Evolutionary conservation across 768 basidiomycete species (phyloP).

Genomic region (Termitomyces sp.): DNA sequence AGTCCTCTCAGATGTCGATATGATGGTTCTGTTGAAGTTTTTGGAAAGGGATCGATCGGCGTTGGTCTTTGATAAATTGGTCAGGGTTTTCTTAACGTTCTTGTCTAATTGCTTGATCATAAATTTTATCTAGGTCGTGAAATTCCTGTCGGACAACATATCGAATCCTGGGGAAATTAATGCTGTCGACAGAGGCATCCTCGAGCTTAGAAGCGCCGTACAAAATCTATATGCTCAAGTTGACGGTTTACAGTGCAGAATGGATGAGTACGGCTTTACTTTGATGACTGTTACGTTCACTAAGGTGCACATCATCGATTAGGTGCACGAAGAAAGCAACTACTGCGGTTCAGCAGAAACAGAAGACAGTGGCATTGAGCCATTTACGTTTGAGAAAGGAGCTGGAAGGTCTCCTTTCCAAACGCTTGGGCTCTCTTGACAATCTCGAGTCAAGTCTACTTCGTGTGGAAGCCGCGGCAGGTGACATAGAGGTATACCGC

Average conservation of each 20-base stretch:
- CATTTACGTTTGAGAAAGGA: constrained; percentile 80
- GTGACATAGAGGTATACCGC: constrained; percentile 71
- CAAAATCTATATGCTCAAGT: constrained; percentile 65
- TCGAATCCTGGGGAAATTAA: constrained; percentile 47
- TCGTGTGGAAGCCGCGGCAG: constrained; percentile 84
- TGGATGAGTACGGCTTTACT: constrained; percentile 53
- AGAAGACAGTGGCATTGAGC: constrained; percentile 68
- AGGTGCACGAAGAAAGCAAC: constrained; percentile 70
- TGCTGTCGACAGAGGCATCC: constrained; percentile 75
- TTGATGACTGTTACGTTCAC: not conserved
- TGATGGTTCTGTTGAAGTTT: constrained; percentile 67
- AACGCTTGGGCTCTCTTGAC: constrained; percentile 68
- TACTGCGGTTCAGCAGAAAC: constrained; percentile 59
- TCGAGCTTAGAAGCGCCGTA: constrained; percentile 75
- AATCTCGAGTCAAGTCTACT: constrained; percentile 74
- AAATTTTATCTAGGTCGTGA: constrained; percentile 60
- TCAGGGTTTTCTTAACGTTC: constrained; percentile 26
- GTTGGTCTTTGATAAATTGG: constrained; percentile 63
- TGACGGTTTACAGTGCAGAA: constrained; percentile 59
- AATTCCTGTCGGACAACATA: constrained; percentile 52
- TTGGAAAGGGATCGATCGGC: constrained; percentile 70
- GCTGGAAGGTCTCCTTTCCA: constrained; percentile 69
- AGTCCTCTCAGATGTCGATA: constrained; percentile 54
- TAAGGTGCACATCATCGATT: not conserved
- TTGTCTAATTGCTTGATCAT: not conserved